These are phyloP conservation scores for Hypoxylon sp. DNA, from an alignment of 2,329 filamentous ascomycete genomes.

Conservation along the genomic window DNA sequence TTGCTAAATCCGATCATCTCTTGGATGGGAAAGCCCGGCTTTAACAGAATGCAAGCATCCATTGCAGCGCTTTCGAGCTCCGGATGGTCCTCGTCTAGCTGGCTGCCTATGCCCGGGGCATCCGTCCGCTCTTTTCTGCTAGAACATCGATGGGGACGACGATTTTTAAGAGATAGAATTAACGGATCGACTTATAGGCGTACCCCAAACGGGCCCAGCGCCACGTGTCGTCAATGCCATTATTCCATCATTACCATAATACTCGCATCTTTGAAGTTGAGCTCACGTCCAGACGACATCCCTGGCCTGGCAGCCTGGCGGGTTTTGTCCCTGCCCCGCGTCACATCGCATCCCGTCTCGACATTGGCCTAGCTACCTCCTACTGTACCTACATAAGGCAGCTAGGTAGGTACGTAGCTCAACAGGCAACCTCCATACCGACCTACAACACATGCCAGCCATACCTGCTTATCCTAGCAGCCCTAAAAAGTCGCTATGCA, in stretches of 20 bases:
- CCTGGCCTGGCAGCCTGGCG: not conserved
- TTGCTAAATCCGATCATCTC: not conserved
- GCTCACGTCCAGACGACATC: conserved; percentile 1
- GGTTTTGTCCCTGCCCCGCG: not conserved
- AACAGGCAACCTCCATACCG: no score
- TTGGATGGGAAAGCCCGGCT: not conserved
- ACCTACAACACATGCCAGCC: no score
- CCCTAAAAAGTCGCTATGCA: not conserved
- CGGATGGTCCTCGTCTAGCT: not conserved
- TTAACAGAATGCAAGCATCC: not conserved
- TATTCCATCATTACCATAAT: not conserved
- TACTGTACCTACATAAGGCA: not conserved
- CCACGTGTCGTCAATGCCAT: conserved; percentile 25
- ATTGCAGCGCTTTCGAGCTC: not conserved
- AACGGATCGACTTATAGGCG: not conserved
- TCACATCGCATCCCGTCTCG: conserved; percentile 3
- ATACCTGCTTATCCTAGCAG: no score
- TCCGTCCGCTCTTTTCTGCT: not conserved
- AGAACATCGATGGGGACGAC: not conserved
- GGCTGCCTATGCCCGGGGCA: not conserved
- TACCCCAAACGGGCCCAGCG: conserved; percentile 5
- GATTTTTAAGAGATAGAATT: not conserved
- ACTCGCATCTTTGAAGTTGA: not conserved
- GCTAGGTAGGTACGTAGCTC: no score
- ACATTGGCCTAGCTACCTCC: not conserved